These are phyloP conservation scores for Exophiala mesophila DNA, from an alignment of 2,329 filamentous ascomycete species.

Conservation along the genomic window DNA sequence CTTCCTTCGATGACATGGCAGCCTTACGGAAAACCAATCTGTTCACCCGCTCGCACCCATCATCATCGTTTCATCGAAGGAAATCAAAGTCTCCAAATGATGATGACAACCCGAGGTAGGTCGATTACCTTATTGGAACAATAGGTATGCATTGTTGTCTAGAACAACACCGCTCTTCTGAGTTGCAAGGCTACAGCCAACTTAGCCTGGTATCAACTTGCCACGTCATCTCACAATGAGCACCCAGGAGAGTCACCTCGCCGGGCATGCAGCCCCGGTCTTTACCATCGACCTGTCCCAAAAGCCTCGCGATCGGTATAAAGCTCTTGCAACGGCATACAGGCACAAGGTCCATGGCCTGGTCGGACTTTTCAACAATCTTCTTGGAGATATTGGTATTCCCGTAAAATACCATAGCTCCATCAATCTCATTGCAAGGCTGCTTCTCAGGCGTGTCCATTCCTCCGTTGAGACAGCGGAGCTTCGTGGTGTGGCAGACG, in stretches of 20 bases:
- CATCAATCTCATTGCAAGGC: conserved; percentile 38
- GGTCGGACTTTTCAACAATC: conserved; percentile 47
- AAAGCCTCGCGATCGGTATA: conserved; percentile 50
- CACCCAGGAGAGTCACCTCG: background rate
- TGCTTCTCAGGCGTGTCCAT: conserved; percentile 49
- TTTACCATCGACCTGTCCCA: conserved; percentile 50
- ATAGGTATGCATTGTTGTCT: no score
- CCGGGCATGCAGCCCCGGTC: background rate
- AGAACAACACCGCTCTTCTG: no score
- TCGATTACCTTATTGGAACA: no score
- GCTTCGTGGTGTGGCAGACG: conserved; percentile 52
- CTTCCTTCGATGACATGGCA: no score
- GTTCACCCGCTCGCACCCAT: no score
- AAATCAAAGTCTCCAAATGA: no score
- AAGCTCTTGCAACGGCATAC: conserved; percentile 45
- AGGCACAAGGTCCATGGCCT: conserved; percentile 42
- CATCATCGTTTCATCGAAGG: no score
- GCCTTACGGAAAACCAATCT: no score
- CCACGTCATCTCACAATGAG: background rate
- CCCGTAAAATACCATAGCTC: conserved; percentile 27
- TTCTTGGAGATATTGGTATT: conserved; percentile 36
- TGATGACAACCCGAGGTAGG: no score
- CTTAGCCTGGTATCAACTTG: no score
- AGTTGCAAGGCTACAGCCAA: no score
- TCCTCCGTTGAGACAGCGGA: conserved; percentile 56